phyloP scores from a whole-genome alignment of 495 filamentous ascomycete species.

The Aspergillus baeticus region DNA sequence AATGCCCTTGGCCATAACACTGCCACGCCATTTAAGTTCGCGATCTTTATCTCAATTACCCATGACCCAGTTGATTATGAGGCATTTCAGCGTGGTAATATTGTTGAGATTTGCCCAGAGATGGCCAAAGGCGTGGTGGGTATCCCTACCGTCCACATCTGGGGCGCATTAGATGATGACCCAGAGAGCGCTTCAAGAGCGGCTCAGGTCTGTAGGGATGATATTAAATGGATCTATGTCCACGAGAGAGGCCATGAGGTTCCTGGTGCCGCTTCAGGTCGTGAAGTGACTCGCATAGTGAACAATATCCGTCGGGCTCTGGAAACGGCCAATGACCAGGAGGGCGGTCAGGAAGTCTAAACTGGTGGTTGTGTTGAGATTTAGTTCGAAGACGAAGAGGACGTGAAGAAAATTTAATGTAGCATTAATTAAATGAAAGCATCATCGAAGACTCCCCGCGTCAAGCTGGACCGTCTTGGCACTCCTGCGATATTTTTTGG shows the following conservation, averaged over 20 bases:
- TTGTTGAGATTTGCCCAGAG: background rate
- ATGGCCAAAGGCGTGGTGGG: conserved; percentile 2
- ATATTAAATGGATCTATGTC: conserved; percentile 19
- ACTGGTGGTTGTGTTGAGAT: too few species aligned
- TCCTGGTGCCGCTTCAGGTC: conserved; percentile 9
- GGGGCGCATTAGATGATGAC: conserved; percentile 24
- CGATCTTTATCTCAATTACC: conserved; percentile 11
- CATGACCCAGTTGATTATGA: conserved; percentile 3
- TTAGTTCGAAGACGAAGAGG: too few species aligned
- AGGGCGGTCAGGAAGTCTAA: too few species aligned
- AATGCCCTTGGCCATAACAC: background rate
- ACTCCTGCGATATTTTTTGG: too few species aligned
- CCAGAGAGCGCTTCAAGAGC: conserved; percentile 1
- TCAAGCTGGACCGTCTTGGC: too few species aligned
- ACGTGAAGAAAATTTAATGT: too few species aligned
- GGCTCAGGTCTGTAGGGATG: conserved; percentile 15
- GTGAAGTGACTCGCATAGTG: conserved; percentile 10
- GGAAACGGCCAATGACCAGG: background rate
- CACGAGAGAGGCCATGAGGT: conserved; percentile 29
- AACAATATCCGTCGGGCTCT: conserved; percentile 16
- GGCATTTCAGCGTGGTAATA: background rate
- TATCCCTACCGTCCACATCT: conserved; percentile 34
- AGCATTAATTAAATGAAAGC: too few species aligned
- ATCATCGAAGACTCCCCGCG: too few species aligned
- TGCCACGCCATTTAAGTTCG: conserved; percentile 15